Percentiles rank a stretch among this genome's conserved stretches.
phyloP scores from a whole-genome alignment of 495 filamentous ascomycete genomes.

The Penicillium longicatenatum region DNA sequence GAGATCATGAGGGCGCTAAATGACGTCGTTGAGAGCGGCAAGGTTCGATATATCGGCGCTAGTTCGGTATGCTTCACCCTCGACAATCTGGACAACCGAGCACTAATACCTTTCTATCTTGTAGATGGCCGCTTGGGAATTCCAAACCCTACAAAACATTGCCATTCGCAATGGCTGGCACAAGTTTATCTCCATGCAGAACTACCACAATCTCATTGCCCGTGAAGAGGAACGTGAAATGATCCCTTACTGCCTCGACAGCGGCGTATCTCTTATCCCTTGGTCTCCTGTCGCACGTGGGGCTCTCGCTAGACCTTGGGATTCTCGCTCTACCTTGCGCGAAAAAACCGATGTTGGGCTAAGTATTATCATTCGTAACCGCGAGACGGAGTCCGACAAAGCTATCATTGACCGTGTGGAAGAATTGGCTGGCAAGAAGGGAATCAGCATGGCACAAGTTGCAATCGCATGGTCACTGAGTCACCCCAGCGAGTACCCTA shows the following conservation, averaged over 20 bases:
- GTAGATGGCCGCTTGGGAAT: constrained; percentile 49
- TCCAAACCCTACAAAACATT: constrained; percentile 48
- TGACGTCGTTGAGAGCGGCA: constrained; percentile 64
- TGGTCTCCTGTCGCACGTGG: constrained; percentile 18
- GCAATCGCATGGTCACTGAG: constrained; percentile 60
- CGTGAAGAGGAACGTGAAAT: constrained; percentile 58
- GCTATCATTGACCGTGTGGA: constrained; percentile 58
- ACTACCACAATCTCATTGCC: constrained; percentile 50
- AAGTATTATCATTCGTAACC: constrained; percentile 26
- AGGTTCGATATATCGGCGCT: constrained; percentile 52
- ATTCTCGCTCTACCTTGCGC: constrained; percentile 5
- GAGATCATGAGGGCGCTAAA: constrained; percentile 77
- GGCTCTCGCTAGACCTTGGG: constrained; percentile 8
- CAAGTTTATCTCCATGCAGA: constrained; percentile 53
- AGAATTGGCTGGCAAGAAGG: constrained; percentile 58
- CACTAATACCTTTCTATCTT: not conserved
- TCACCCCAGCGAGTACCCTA: constrained; percentile 48
- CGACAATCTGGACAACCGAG: constrained; percentile 7
- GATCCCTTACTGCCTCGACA: constrained; percentile 61
- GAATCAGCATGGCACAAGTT: constrained; percentile 56
- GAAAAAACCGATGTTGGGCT: constrained; percentile 28
- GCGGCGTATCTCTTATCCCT: constrained; percentile 48
- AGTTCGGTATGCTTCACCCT: constrained; percentile 22
- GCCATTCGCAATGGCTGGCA: constrained; percentile 48
- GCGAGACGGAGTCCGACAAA: constrained; percentile 21